Evolutionary conservation across 306 rosid species (phyloP).

Genomic region (Prunus fruticosa): DNA sequence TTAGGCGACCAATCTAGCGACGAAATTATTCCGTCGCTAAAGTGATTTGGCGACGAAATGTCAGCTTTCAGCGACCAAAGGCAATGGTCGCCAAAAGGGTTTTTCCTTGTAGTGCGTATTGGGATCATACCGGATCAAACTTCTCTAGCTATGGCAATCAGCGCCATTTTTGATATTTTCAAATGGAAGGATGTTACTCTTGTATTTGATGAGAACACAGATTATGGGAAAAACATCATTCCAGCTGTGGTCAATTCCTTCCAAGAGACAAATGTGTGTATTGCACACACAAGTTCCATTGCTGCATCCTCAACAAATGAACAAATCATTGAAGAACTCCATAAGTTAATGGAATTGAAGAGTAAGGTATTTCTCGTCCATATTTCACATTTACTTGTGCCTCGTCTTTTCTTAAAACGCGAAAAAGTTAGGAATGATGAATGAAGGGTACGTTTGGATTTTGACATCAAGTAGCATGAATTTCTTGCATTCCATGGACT

Average conservation of each 20-base stretch:
- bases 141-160: not conserved
- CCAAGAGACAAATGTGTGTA: not conserved
- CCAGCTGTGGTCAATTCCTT: not conserved
- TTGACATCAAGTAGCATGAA: constrained; percentile 3
- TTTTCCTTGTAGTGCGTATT: not conserved
- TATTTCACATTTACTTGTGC: not conserved
- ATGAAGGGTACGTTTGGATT: constrained; percentile 12
- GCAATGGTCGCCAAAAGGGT: too few species aligned
- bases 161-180: not conserved
- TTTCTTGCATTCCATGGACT: not conserved
- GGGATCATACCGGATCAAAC: not conserved
- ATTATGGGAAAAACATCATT: not conserved
- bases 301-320: constrained; percentile 2
- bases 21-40: too few species aligned
- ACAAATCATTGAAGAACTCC: constrained; percentile 3
- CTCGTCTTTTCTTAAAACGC: not conserved
- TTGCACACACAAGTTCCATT: not conserved
- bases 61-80: too few species aligned
- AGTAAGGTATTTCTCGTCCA: constrained; percentile 2
- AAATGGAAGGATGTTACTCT: constrained; percentile 7
- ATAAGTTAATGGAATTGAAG: not conserved
- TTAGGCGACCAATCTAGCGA: too few species aligned
- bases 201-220: not conserved
- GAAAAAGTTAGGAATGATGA: not conserved
- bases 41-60: too few species aligned